Conservation (phyloP, 2,329 filamentous ascomycete species). For the Coccinonectria pachysandricola region DNA sequence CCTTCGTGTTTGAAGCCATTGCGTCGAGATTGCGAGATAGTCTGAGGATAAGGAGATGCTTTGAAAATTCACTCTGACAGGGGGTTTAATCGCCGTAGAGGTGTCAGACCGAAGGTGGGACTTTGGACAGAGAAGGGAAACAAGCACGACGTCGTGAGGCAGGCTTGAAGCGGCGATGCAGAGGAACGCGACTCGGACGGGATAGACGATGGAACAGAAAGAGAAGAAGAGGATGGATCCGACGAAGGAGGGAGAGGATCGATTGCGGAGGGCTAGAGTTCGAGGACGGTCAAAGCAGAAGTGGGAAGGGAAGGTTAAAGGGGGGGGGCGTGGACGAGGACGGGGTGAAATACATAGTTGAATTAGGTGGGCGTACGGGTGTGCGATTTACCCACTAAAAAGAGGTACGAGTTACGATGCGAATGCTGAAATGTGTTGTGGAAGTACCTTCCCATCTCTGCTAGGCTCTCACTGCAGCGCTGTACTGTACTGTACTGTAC, state of each 20-base stretch:
- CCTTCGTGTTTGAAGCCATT: constrained; percentile 29
- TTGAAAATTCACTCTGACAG: constrained; percentile 11
- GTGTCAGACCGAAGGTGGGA: constrained; percentile 8
- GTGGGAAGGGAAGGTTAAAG: constrained; percentile 1
- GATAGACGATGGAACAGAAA: constrained; percentile 9
- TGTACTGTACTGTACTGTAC: too few species aligned
- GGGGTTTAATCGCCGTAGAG: constrained; percentile 9
- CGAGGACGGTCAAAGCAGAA: constrained; percentile 9
- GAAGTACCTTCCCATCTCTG: too few species aligned
- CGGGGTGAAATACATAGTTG: constrained; percentile 3
- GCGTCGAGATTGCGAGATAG: constrained; percentile 13
- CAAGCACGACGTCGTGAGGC: too few species aligned
- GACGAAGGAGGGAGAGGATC: constrained; percentile 12
- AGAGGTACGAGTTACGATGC: too few species aligned
- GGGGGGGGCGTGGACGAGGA: constrained; percentile 3
- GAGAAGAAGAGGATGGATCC: constrained; percentile 2
- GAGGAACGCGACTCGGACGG: constrained; percentile 11
- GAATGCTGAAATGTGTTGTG: too few species aligned
- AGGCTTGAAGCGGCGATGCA: too few species aligned
- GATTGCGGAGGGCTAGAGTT: not conserved
- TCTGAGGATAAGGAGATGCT: constrained; percentile 7
- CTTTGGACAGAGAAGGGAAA: constrained; percentile 10
- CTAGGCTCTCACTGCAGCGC: too few species aligned
- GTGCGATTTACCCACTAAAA: not conserved
- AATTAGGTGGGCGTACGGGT: constrained; percentile 3